Conservation (phyloP, 768 basidiomycete species). For the Favolaschia claudopus region DNA sequence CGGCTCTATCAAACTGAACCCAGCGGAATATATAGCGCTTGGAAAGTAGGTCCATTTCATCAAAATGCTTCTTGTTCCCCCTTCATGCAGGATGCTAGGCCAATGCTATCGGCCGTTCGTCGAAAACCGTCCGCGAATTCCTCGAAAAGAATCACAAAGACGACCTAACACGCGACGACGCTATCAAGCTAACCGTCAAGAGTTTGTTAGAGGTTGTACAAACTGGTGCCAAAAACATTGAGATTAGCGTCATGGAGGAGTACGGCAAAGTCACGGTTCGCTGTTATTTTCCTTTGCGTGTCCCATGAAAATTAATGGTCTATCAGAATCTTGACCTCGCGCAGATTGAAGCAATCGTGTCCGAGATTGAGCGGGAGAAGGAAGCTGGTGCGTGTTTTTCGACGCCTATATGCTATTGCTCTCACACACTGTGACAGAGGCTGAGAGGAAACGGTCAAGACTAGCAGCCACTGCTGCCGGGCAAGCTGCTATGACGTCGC, state of each 20-base stretch:
- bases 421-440: constrained; percentile 62
- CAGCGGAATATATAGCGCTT: constrained; percentile 96
- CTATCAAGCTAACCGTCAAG: constrained; percentile 95
- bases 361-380: constrained; percentile 96
- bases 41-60: constrained; percentile 76
- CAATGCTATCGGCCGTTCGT: constrained; percentile 96
- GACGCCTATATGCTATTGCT: not conserved
- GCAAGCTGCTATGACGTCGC: constrained; percentile 85
- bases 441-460: constrained; percentile 91
- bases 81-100: constrained; percentile 63
- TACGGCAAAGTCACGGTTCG: constrained; percentile 91
- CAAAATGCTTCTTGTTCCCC: not conserved
- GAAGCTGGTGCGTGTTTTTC: constrained; percentile 74
- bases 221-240: constrained; percentile 99
- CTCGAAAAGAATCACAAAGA: constrained; percentile 98
- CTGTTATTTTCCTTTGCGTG: constrained; percentile 15
- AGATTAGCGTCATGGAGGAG: constrained; percentile 96
- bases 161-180: constrained; percentile 85
- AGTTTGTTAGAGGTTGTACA: constrained; percentile 97
- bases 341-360: constrained; percentile 92
- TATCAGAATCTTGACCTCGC: constrained; percentile 80
- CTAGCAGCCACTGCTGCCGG: constrained; percentile 91
- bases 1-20: constrained; percentile 97
- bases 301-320: not conserved
- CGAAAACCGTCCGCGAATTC: constrained; percentile 98